Evolutionary conservation across 768 basidiomycete genomes (phyloP).

Genomic region (Boletus speciosus): DNA sequence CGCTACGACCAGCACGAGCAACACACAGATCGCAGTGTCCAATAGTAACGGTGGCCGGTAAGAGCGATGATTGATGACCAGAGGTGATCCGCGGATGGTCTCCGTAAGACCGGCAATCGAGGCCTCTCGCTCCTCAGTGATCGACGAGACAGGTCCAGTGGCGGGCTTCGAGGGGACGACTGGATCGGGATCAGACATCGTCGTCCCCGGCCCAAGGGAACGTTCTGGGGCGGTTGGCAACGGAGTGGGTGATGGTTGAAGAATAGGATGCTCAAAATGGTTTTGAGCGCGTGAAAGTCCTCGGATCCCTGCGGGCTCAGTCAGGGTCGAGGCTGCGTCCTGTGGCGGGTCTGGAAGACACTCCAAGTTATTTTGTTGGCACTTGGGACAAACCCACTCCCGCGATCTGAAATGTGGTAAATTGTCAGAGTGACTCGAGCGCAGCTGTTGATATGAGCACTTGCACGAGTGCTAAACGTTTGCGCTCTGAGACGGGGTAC

Average conservation of each 20-base stretch:
- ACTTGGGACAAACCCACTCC: conserved; percentile 76
- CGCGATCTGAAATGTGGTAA: conserved; percentile 53
- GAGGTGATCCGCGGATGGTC: conserved; percentile 18
- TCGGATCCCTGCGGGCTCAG: conserved; percentile 16
- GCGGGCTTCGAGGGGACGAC: conserved; percentile 12
- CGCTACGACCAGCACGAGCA: conserved; percentile 64
- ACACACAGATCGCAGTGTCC: conserved; percentile 70
- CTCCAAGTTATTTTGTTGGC: conserved; percentile 61
- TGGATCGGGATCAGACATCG: conserved; percentile 16
- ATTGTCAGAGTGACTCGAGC: conserved; percentile 9
- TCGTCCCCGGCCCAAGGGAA: conserved; percentile 11
- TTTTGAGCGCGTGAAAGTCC: conserved; percentile 19
- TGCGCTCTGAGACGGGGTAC: conserved; percentile 69
- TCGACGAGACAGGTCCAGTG: conserved; percentile 9
- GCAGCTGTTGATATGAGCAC: conserved; percentile 30
- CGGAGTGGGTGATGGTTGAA: conserved; percentile 13
- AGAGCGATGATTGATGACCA: conserved; percentile 16
- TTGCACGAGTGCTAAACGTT: conserved; percentile 72
- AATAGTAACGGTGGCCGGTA: conserved; percentile 57
- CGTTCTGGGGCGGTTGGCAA: conserved; percentile 18
- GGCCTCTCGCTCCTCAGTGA: conserved; percentile 10
- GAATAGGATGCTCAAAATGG: conserved; percentile 16
- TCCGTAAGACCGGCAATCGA: conserved; percentile 6
- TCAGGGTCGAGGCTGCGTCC: conserved; percentile 14
- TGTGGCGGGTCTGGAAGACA: conserved; percentile 64